Base-by-base conservation (phyloP, 768 basidiomycete species). In the Tephrocybe sp. region DNA sequence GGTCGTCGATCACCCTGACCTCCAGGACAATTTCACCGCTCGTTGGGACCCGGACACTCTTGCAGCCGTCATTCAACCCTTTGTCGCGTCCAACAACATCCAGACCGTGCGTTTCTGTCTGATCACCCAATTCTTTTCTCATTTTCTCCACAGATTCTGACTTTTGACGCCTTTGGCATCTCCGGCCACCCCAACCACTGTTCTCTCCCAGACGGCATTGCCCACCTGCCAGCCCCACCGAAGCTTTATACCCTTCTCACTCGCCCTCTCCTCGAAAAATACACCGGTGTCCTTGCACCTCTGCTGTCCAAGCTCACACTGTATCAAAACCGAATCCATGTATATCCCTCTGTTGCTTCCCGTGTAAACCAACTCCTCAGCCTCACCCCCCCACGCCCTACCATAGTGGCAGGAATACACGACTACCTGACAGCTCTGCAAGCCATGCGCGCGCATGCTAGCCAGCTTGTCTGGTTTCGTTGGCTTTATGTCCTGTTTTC, bases 131-230 rank as follows among this genome's bases (percentile, higher is more conserved):
- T n/a, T 27, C 33, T 33, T 21, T 44, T 18, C 2, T 36, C 42
- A 55, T 33, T 41, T 38, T 40, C 22, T 40, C 45, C 11, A 37
- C 46, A 94, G 91, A 82, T 95, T 40, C 71, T 97, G 41, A 94
- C 92, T 0, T 97, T 95, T 61, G 94, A 97, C 64, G 50, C 68
- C 0, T 56, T 59, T 2, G 94, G 93, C 2, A 70, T 95, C 12
- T 91, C 93, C n/a, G 72, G 71, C 3, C 94, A 95, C 61, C 89
- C 89, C 2, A 97, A 97, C 62, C 94, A 97, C 66, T 75, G 71
- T 54, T 83, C 91, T 1, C 72, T 94, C 15, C 79, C 77, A 7
- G 62, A 67, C 18, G 88, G 84, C 31, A 78, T 76, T 30, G 62
- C 72, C 33, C 64, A 72, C 45, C 72, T 87, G 18, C 58, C 74